Conservation (phyloP, 2,329 filamentous ascomycete genomes). For the Neophaeococcomyces mojaviensis region DNA sequence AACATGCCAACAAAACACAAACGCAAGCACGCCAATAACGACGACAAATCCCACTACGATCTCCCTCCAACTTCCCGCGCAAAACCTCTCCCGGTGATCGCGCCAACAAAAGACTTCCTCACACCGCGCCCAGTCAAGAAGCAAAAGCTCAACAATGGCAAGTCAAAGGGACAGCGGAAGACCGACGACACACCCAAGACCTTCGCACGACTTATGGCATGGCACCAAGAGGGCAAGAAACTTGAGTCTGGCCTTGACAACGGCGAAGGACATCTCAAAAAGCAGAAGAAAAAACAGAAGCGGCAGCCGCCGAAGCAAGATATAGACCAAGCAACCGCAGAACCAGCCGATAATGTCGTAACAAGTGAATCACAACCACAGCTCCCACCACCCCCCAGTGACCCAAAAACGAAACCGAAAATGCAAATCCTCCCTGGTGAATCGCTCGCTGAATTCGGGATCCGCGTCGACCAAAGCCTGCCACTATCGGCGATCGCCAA, state of each 20-base stretch:
- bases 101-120: slow-evolving; percentile 28
- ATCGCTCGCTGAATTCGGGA: slow-evolving; percentile 69
- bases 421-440: slow-evolving; percentile 78
- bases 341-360: slow-evolving; percentile 13
- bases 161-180: slow-evolving; percentile 36
- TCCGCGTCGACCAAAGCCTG: slow-evolving; percentile 75
- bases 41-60: slow-evolving; percentile 40
- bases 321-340: slow-evolving; percentile 15
- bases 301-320: slow-evolving; percentile 10
- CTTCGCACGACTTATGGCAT: slow-evolving; percentile 78
- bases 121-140: slow-evolving; percentile 29
- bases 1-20: slow-evolving; percentile 84
- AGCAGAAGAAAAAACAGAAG: slow-evolving; percentile 44
- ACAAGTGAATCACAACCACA: slow-evolving; percentile 12
- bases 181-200: slow-evolving; percentile 78
- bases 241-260: slow-evolving; percentile 62
- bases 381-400: slow-evolving; percentile 12
- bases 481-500: slow-evolving; percentile 65
- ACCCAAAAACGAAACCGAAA: slow-evolving; percentile 13
- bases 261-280: slow-evolving; percentile 38
- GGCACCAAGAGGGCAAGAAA: slow-evolving; percentile 53
- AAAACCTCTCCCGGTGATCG: slow-evolving; percentile 44
- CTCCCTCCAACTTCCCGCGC: slow-evolving; percentile 56
- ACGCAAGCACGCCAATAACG: slow-evolving; percentile 46
- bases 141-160: slow-evolving; percentile 28